A percentile compares a stretch with the other conserved stretches of the same genome.
phyloP scores from a whole-genome alignment of 345 rosid genomes.

The Euclidium syriacum region DNA sequence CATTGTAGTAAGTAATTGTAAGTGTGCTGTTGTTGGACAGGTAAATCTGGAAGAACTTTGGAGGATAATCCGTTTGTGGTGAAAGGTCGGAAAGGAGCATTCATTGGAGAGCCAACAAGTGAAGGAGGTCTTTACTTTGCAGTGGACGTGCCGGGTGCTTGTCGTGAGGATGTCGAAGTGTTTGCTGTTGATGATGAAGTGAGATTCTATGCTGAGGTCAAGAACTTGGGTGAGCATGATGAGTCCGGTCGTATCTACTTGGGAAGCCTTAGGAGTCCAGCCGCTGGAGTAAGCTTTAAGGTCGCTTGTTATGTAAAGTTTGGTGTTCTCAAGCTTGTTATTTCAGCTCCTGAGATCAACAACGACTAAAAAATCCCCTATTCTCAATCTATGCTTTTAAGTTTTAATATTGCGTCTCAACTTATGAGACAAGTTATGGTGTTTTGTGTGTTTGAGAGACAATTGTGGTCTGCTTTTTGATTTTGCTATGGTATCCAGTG shows the following conservation, averaged over 20 bases:
- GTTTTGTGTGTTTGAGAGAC: too few relatives aligned
- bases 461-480: too few relatives aligned
- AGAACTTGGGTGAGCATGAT: constrained; percentile 12
- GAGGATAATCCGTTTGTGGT: constrained; percentile 16
- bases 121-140: neutral
- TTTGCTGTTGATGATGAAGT: neutral
- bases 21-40: neutral
- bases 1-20: too few relatives aligned
- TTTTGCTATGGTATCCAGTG: too few relatives aligned
- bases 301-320: too few relatives aligned
- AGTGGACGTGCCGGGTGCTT: constrained; percentile 11
- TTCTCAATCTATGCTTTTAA: too few relatives aligned
- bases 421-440: too few relatives aligned
- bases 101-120: neutral
- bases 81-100: constrained; percentile 5
- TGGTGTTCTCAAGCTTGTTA: too few relatives aligned
- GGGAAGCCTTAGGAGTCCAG: neutral
- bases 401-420: too few relatives aligned
- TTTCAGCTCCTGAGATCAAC: too few relatives aligned
- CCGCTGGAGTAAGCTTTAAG: too few relatives aligned
- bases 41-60: neutral
- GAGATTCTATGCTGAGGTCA: neutral
- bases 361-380: too few relatives aligned
- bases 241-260: neutral
- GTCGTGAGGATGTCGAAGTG: neutral